These are phyloP conservation scores for Citrullus colocynthis DNA, from an alignment of 306 rosid species.

Conservation along the genomic window DNA sequence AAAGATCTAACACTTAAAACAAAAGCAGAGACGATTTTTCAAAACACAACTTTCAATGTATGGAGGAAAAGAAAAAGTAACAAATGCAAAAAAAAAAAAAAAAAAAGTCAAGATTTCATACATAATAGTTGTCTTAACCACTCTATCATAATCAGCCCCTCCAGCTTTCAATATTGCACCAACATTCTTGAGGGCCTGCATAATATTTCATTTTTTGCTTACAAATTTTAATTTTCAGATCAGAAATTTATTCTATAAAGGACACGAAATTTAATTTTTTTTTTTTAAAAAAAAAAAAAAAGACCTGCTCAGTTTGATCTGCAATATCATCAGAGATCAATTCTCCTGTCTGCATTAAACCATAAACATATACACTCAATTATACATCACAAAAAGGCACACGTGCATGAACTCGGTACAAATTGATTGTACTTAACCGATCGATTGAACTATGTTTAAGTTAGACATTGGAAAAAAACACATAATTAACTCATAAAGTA, in stretches of 20 bases:
- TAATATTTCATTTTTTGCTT: background rate
- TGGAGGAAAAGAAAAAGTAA: no score
- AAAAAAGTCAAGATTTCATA: slow-evolving; percentile 13
- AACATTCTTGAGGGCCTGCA: slow-evolving; percentile 70
- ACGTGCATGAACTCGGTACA: background rate
- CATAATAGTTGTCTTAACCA: slow-evolving; percentile 90
- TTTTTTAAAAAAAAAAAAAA: background rate
- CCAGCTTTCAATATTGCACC: slow-evolving; percentile 85
- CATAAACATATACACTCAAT: background rate
- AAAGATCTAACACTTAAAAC: background rate
- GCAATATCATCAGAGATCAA: slow-evolving; percentile 60
- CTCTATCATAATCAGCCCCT: slow-evolving; percentile 57
- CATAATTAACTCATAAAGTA: background rate
- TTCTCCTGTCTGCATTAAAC: slow-evolving; percentile 68
- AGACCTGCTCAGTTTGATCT: slow-evolving; percentile 87
- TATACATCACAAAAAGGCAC: background rate
- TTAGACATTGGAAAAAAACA: background rate
- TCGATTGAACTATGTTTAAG: background rate
- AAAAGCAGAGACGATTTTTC: background rate
- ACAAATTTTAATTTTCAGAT: background rate
- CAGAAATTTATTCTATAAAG: background rate
- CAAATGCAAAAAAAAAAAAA: background rate
- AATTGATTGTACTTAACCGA: background rate
- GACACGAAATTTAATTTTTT: background rate
- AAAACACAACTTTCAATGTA: no score